Evolutionary conservation across 1,284 basidiomycete species (phyloP).

Genomic region (Coniophora puteana): DNA sequence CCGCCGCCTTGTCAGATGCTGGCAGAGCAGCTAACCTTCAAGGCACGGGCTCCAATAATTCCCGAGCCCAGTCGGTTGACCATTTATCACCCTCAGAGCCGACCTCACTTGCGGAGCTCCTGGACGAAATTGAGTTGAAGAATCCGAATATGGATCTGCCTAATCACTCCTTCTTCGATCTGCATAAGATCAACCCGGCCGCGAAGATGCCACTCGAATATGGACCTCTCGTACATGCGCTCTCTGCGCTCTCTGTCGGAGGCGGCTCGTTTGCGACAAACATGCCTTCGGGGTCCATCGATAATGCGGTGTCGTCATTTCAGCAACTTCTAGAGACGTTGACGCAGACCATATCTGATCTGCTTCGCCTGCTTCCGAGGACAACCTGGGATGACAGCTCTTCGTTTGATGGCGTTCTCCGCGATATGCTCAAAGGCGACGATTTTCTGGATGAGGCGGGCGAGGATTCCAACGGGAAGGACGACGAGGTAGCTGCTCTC

Average conservation of each 20-base stretch:
- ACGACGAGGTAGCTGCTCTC: constrained; percentile 78
- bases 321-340: constrained; percentile 80
- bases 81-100: constrained; percentile 34
- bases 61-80: constrained; percentile 60
- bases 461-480: constrained; percentile 58
- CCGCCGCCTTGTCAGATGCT: constrained; percentile 42
- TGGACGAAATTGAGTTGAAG: constrained; percentile 60
- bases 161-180: constrained; percentile 71
- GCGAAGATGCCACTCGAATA: constrained; percentile 77
- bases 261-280: constrained; percentile 80
- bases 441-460: constrained; percentile 74
- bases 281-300: constrained; percentile 77
- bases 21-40: constrained; percentile 29
- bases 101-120: constrained; percentile 53
- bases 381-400: constrained; percentile 86
- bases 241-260: constrained; percentile 82
- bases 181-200: constrained; percentile 62
- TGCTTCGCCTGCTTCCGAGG: constrained; percentile 75
- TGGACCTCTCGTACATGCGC: constrained; percentile 74
- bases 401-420: constrained; percentile 77
- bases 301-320: constrained; percentile 82
- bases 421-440: constrained; percentile 82
- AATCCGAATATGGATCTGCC: constrained; percentile 61
- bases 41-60: constrained; percentile 47
- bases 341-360: constrained; percentile 81